Evolutionary conservation across 2,329 filamentous ascomycete species (phyloP).

Genomic region (Magnaporthiopsis rhizophila): DNA sequence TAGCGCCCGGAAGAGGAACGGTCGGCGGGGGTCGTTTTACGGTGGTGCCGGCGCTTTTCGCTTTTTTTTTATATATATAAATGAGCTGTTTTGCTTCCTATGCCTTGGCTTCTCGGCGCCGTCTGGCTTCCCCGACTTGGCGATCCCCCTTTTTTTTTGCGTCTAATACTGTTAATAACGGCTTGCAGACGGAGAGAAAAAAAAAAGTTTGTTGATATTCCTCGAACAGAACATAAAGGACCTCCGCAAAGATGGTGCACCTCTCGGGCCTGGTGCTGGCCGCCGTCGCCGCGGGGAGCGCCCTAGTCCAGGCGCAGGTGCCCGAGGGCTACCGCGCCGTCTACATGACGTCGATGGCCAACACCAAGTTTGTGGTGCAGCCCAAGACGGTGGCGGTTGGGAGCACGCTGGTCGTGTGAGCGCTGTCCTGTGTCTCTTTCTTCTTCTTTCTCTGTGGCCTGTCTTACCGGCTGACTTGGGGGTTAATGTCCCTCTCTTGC

Average conservation of each 20-base stretch:
- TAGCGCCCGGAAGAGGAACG: too few relatives aligned
- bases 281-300: constrained; percentile 24
- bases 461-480: too few relatives aligned
- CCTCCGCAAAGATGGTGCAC: not conserved
- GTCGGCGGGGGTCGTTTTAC: too few relatives aligned
- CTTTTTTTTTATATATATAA: not conserved
- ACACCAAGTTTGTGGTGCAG: constrained; percentile 32
- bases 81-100: not conserved
- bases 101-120: not conserved
- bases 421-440: not conserved
- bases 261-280: constrained; percentile 17
- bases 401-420: constrained; percentile 28
- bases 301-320: constrained; percentile 21
- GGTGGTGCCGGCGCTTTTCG: not conserved
- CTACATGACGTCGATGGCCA: constrained; percentile 29
- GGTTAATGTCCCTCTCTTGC: not conserved
- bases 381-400: constrained; percentile 24
- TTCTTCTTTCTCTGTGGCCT: too few relatives aligned
- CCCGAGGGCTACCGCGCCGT: constrained; percentile 30
- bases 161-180: too few relatives aligned
- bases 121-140: not conserved
- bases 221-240: too few relatives aligned
- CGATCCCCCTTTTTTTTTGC: too few relatives aligned
- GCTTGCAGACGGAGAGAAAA: too few relatives aligned
- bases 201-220: too few relatives aligned